These are phyloP conservation scores for Leucocoprinus leucothites DNA, from an alignment of 768 basidiomycete species.

Conservation along the genomic window DNA sequence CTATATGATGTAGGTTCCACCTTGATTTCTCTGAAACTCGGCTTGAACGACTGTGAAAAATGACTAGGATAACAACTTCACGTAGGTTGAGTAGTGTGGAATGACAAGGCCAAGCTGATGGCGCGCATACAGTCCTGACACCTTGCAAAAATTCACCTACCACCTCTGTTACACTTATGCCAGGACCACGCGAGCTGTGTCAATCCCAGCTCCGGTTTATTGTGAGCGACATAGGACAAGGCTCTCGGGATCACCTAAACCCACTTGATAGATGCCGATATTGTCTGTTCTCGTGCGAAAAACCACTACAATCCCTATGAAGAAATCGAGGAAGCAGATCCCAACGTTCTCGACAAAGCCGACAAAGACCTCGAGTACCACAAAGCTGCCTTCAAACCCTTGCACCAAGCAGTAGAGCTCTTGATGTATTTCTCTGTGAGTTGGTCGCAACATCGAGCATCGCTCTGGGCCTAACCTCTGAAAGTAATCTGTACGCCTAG, in stretches of 20 bases:
- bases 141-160: conserved; percentile 65
- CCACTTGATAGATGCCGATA: conserved; percentile 59
- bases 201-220: conserved; percentile 77
- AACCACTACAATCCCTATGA: conserved; percentile 40
- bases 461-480: too few species aligned
- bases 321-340: conserved; percentile 36
- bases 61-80: conserved; percentile 54
- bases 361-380: conserved; percentile 40
- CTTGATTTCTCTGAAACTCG: neutral
- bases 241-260: neutral
- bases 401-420: conserved; percentile 27
- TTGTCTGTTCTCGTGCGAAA: conserved; percentile 43
- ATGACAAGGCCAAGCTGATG: neutral
- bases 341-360: conserved; percentile 22
- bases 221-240: conserved; percentile 38
- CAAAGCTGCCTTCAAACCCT: conserved; percentile 47
- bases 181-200: conserved; percentile 71
- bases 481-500: too few species aligned
- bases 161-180: conserved; percentile 76
- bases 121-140: conserved; percentile 47
- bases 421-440: conserved; percentile 42
- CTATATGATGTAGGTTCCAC: conserved; percentile 19
- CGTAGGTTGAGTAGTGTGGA: conserved; percentile 27
- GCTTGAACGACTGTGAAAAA: neutral
- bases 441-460: neutral